These are phyloP conservation scores for Phytophthora boehmeriae DNA, from an alignment of 352 stramenopile species.

Conservation along the genomic window DNA sequence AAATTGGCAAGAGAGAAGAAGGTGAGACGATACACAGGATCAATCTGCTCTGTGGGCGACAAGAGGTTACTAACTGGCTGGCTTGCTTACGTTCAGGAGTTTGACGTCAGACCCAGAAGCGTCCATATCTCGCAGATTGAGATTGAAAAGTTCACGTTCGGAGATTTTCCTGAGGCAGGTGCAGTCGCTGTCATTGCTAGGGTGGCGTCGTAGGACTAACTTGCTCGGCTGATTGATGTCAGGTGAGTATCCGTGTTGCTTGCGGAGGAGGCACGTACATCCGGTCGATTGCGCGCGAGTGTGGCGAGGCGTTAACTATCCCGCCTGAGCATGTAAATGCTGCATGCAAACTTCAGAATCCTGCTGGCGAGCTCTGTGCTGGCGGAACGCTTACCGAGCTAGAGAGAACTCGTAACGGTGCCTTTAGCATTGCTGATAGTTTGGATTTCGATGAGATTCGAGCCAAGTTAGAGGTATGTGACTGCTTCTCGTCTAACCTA, in stretches of 20 bases:
- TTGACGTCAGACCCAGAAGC: conserved; percentile 60
- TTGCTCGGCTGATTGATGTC: conserved; percentile 6
- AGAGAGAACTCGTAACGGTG: conserved; percentile 66
- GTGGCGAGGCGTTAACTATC: conserved; percentile 65
- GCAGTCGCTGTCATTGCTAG: not conserved
- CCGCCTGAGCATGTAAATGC: conserved; percentile 30
- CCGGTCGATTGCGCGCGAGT: conserved; percentile 86
- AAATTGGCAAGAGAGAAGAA: conserved; percentile 67
- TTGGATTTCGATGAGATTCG: conserved; percentile 62
- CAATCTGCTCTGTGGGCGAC: not conserved
- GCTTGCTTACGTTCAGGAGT: conserved; percentile 32
- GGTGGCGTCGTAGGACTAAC: conserved; percentile 5
- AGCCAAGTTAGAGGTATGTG: conserved; percentile 40
- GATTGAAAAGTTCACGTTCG: conserved; percentile 50
- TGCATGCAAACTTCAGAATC: conserved; percentile 34
- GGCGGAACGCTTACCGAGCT: conserved; percentile 73
- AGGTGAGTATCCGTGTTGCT: conserved; percentile 55
- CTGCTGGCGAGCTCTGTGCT: conserved; percentile 43
- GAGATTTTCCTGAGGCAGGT: conserved; percentile 68
- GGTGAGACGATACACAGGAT: conserved; percentile 18
- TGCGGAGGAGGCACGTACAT: conserved; percentile 88
- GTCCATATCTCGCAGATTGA: conserved; percentile 73
- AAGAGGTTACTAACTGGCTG: conserved; percentile 7
- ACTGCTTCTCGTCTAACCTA: not conserved
- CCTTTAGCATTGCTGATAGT: conserved; percentile 59